Evolutionary conservation across 352 stramenopile genomes (phyloP), one percentile per base, ranked within the genome.

Genomic region (Phytophthora pisi): DNA sequence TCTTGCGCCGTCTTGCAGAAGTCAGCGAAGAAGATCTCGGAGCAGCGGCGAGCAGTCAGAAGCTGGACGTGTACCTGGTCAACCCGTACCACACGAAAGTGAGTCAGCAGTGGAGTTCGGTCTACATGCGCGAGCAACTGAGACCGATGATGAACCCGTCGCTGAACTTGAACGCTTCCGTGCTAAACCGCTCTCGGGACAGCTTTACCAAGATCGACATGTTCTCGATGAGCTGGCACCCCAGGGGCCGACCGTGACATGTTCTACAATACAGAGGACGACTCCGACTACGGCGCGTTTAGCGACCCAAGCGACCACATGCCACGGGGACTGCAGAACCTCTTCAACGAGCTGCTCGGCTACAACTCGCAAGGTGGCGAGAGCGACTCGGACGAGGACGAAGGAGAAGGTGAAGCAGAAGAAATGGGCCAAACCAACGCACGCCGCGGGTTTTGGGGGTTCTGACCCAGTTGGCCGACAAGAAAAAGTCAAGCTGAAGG

Each of bases 201-300:
- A 66, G 55, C 5, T 70, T 71, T 20, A 51, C 26, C 2, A 51
- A 38, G 13, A 58, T 71, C 26, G 57, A 66, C 43, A 58, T 36
- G 31, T 46, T 67, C 36, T 53, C 34, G 4, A 15, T 71, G 7
- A 71, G 24, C 11, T 71, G 57, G 57, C 57, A 43, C 47, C 64
- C 57, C 24, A 4, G 18, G 1, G 34, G 31, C 26, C n/a, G 31
- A 60, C 20, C 13, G 42, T 28, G 51, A 61, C 26, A 57, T 66
- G 30, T 58, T 64, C 26, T 61, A 50, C 46, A 49, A 57, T 26
- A 15, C 9, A 0, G 16, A 36, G 24, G 59, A 56, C 26, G 63
- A 66, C 23, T 40, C 52, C 13, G 51, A 61, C 30, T 45, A 62
- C 43, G 36, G 26, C 51, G 51, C 40, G 40, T 46, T 53, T 38